phyloP scores from a whole-genome alignment of 1,139 yeast genomes.

The Geotrichum histeridarum region DNA sequence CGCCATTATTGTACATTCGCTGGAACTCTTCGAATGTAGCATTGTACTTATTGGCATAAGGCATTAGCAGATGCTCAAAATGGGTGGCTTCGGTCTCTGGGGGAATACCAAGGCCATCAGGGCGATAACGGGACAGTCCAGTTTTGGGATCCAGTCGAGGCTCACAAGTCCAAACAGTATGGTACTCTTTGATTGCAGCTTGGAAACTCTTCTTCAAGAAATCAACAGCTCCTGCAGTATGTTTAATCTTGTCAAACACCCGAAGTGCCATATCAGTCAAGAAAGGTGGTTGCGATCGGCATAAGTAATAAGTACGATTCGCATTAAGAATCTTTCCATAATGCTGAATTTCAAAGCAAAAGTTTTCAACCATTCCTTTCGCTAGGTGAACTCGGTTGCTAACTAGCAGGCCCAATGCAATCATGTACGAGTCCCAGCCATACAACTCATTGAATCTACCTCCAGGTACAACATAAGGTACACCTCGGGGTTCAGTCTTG shows the following conservation, averaged over 20 bases:
- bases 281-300: conserved; percentile 97
- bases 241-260: conserved; percentile 55
- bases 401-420: conserved; percentile 71
- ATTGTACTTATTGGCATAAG: conserved; percentile 61
- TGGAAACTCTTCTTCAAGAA: conserved; percentile 58
- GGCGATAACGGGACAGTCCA: conserved; percentile 85
- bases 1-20: conserved; percentile 60
- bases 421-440: conserved; percentile 98
- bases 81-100: conserved; percentile 95
- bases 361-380: conserved; percentile 88
- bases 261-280: conserved; percentile 85
- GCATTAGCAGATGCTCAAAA: conserved; percentile 65
- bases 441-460: conserved; percentile 94
- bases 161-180: conserved; percentile 66
- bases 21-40: conserved; percentile 66
- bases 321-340: conserved; percentile 94
- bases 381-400: conserved; percentile 67
- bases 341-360: conserved; percentile 80
- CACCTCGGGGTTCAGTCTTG: conserved; percentile 50
- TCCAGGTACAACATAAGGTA: conserved; percentile 94
- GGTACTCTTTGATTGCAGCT: conserved; percentile 86
- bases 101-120: conserved; percentile 86
- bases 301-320: conserved; percentile 82
- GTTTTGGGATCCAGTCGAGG: conserved; percentile 76
- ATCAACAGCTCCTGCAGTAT: conserved; percentile 44